Conservation (phyloP, 2,329 filamentous ascomycete genomes). For the Ascosphaera aggregata region DNA sequence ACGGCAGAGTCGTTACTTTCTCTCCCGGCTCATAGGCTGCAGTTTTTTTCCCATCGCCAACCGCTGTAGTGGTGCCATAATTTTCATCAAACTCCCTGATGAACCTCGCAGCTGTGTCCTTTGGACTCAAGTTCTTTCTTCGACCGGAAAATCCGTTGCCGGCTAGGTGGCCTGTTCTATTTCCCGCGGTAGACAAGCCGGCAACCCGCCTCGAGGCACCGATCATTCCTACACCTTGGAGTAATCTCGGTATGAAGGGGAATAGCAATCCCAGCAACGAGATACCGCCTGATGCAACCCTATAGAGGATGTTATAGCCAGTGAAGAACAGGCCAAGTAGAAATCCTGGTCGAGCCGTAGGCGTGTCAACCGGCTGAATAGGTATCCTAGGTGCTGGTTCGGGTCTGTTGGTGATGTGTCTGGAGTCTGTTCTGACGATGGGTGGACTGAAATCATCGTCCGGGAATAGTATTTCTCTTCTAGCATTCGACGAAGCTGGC, state of each 20-base stretch:
- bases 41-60: not conserved
- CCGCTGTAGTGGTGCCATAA: constrained; percentile 33
- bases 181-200: not conserved
- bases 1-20: constrained; percentile 31
- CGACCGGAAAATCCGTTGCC: constrained; percentile 37
- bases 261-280: constrained; percentile 55
- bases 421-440: constrained; percentile 13
- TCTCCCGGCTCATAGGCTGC: not conserved
- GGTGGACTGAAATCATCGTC: constrained; percentile 12
- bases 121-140: constrained; percentile 26
- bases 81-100: constrained; percentile 89
- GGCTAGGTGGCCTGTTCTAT: constrained; percentile 20
- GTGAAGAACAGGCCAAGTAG: constrained; percentile 56
- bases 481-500: constrained; percentile 6
- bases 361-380: constrained; percentile 42
- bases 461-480: not conserved
- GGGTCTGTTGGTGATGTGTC: constrained; percentile 12
- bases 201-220: not conserved
- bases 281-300: constrained; percentile 40
- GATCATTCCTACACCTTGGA: constrained; percentile 13
- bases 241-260: constrained; percentile 49
- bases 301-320: constrained; percentile 59
- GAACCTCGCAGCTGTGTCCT: constrained; percentile 73
- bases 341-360: constrained; percentile 47
- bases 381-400: constrained; percentile 68